These are phyloP conservation scores for Arthroderma sp. DNA, from an alignment of 2,329 filamentous ascomycete genomes.

Conservation along the genomic window DNA sequence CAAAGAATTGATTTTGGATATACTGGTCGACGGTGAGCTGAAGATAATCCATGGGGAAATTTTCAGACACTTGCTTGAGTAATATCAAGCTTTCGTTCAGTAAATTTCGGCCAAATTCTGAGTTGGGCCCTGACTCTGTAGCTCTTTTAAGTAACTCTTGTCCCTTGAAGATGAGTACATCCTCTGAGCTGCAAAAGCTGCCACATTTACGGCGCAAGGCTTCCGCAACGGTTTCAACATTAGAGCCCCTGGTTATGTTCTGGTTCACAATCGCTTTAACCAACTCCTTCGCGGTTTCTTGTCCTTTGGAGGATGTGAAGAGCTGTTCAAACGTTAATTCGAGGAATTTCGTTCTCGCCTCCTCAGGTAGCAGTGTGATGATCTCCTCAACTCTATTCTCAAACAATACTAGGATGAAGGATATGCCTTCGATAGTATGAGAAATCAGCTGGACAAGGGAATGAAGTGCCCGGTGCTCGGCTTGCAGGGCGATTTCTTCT, in stretches of 20 bases:
- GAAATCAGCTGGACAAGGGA: constrained; percentile 74
- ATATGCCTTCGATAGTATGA: constrained; percentile 90
- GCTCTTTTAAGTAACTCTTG: constrained; percentile 89
- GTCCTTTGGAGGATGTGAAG: constrained; percentile 66
- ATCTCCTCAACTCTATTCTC: constrained; percentile 89
- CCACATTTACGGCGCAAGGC: constrained; percentile 84
- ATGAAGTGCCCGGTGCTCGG: constrained; percentile 84
- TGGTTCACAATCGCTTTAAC: constrained; percentile 97
- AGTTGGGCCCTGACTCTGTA: constrained; percentile 61
- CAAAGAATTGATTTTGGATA: constrained; percentile 72
- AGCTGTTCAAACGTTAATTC: constrained; percentile 77
- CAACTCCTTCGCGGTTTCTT: constrained; percentile 80
- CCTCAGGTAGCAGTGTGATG: constrained; percentile 58
- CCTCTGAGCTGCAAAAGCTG: constrained; percentile 93
- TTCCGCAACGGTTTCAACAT: constrained; percentile 93
- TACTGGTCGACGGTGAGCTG: constrained; percentile 68
- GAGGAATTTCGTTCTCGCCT: constrained; percentile 54
- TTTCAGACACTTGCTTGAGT: constrained; percentile 78
- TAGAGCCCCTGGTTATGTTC: constrained; percentile 92
- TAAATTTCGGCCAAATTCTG: constrained; percentile 61
- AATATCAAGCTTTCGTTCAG: constrained; percentile 80
- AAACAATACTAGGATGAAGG: constrained; percentile 87
- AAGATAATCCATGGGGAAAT: constrained; percentile 67
- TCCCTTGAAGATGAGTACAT: constrained; percentile 96
- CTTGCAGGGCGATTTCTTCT: constrained; percentile 83